phyloP scores from a whole-genome alignment of 768 basidiomycete species.

The Suillus paluster region DNA sequence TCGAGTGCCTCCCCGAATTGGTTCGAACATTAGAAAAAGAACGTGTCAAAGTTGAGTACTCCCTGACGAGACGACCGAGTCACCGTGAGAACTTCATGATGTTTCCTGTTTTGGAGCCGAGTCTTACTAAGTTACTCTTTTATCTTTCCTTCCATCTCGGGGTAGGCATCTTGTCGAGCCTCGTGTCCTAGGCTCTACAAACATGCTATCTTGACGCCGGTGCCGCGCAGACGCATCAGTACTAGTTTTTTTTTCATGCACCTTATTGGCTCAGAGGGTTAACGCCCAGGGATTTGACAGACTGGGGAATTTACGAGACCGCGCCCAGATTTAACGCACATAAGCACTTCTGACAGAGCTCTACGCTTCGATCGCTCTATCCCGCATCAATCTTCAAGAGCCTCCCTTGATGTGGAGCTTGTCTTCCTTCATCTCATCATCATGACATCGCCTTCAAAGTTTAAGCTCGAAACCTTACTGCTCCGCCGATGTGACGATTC shows the following conservation, averaged over 20 bases:
- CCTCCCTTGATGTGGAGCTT: background rate
- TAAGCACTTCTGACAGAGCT: background rate
- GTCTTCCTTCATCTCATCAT: background rate
- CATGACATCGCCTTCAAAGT: background rate
- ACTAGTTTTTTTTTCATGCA: background rate
- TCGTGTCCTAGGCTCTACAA: background rate
- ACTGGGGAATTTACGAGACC: background rate
- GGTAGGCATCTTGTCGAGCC: background rate
- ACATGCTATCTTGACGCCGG: constrained; percentile 3
- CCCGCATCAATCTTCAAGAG: background rate
- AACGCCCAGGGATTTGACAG: background rate
- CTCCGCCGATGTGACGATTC: background rate
- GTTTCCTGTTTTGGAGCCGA: background rate
- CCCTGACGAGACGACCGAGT: background rate
- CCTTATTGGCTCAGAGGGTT: background rate
- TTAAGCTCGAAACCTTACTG: background rate
- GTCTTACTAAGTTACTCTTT: no score
- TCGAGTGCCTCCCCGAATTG: constrained; percentile 85
- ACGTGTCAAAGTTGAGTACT: no score
- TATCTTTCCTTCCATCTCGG: background rate
- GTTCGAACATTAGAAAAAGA: constrained; percentile 68
- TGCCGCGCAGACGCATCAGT: background rate
- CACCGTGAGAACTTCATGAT: background rate
- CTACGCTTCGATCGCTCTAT: background rate
- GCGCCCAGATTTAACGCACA: constrained; percentile 1